Base-by-base conservation (phyloP, 1,284 basidiomycete species). In the Fistulina hepatica region DNA sequence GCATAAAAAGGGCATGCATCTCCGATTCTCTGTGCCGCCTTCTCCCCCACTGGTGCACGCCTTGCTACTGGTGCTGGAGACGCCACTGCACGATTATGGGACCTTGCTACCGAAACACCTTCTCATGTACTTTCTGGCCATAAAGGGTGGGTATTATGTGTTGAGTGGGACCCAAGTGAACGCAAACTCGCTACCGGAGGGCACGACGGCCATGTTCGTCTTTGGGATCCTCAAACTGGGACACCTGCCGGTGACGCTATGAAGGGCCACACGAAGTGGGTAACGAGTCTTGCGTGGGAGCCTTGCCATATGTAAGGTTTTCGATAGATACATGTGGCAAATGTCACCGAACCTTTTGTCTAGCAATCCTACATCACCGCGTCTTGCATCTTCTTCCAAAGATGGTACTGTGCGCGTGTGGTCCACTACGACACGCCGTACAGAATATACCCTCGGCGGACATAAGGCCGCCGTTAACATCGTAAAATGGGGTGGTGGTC, bases 31-130 rank as follows among this genome's bases (percentile, higher is more conserved):
- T 98, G 93, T 56, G 90, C 91, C 34, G 80, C 90, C 0, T 95
- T 97, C 56, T 95, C 91, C 4, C 94, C 94, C 0, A 94, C 92
- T 0, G 93, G 93, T 5, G 74, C 74, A 45, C 68, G 88, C 22
- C 80, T 97, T 9, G 92, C 92, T 3, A 99, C 95, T 0, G 94
- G 94, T 3, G 90, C 91, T 0, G 94, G 94, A 3, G 94, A 98
- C 56, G 89, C 88, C 34, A 91, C 85, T 32, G 91, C 86, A 10
- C 75, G 94, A 6, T 60, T 98, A 23, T 98, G 94, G 94, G 86
- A 98, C 59, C 73, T 98, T 41, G 76, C 85, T 52, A 93, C 88
- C 1, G 95, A 98, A 61, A 84, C 78, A 8, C 94, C 94, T 0
- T 86, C 88, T 35, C 84, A 90, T 56, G 84, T 81, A 7, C 69